Evolutionary conservation across 2,329 filamentous ascomycete genomes (phyloP), one percentile per base, ranked within the genome.

Genomic region (Colletotrichum scovillei): DNA sequence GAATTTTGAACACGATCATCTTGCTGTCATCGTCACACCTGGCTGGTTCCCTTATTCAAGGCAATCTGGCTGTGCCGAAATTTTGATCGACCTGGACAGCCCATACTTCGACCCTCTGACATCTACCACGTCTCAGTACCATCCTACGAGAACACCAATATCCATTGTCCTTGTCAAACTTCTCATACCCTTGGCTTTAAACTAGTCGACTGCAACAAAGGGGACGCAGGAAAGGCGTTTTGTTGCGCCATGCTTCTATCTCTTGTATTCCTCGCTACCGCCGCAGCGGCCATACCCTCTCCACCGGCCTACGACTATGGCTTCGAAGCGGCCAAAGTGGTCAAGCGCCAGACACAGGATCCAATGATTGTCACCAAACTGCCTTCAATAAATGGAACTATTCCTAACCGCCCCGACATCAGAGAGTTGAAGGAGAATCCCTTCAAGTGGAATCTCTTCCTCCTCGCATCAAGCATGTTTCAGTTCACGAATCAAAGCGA

Each of bases 401-500:
- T 85, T 9, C 86, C 84, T 14, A 69, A 84, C 49, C 89, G 94
- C 75, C 86, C 87, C 63, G 93, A 97, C 78, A 89, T 97, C 75
- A 87, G 92, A 58, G 84, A 92, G 52, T 85, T 97, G 76, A 85
- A 90, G 75, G 83, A 88, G 67, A 88, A 94, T 71, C 80, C 87
- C 9, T 90, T 94, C 77, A 88, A 89, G 79, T 95, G 92, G 91
- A 94, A 94, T 79, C 82, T 97, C 72, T 97, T 93, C 81, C 85
- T 97, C 30, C 88, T 96, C 62, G 93, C 92, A 14, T 87, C 97
- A 77, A 90, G 90, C 80, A 90, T 91, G 84, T 91, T 96, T 85
- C 92, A 94, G 82, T 88, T 86, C 74, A 89, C 89, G 69, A 85
- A 91, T 75, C 92, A 95, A 82, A 85, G 86, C 22, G 83, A 86